Evolutionary conservation across 768 basidiomycete species (phyloP), one percentile per base, ranked within the genome.

Genomic region (Lactifluus piperatus): DNA sequence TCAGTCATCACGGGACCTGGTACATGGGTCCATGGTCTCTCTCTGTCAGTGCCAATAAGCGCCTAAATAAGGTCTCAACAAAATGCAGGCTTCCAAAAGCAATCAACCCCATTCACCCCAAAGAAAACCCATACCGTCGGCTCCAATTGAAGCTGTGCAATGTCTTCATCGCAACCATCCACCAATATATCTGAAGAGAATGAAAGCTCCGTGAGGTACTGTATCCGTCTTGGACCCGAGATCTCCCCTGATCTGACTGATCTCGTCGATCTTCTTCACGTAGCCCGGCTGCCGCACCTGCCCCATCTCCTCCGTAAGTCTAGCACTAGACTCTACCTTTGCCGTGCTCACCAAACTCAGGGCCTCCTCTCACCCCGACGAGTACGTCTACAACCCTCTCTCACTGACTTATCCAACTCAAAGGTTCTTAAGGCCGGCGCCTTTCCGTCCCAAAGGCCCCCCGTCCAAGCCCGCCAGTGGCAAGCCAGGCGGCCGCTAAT

Each of bases 401-500:
- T 20, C 11, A 2, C 24, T 8, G n/a, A 51, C 3, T 20, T 39
- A 8, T 3, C 24, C n/a, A 2, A 5, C 36, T 24, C 26, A 18
- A 26, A 5, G 16, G 20, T 32, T 20, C 27, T 51, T 22, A 1
- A 60, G 59, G 11, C 20, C 48, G 22, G 5, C 34, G 0, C 34
- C 41, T n/a, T 60, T 51, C n/a, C 54, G 54, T 13, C 59, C 59
- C 0, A 60, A 56, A 14, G 59, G 59, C 14, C 58, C 58, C 0
- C 49, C 43, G 2, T 39, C 48, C 0, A 44, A 20, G 10, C 59
- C 59, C 0, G 48, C 27, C 11, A 7, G 1, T 24, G 49, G 54
- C 2, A 30, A 18, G 1, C 41, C 53, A 2, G 24, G 18, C 2
- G 41, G 41, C 3, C 41, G 41, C 10, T 43, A 20, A 43, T 13